A percentile compares a stretch with the other conserved stretches of the same genome.
Conservation (phyloP, 2,329 filamentous ascomycete species). For the Lachnellula arida region DNA sequence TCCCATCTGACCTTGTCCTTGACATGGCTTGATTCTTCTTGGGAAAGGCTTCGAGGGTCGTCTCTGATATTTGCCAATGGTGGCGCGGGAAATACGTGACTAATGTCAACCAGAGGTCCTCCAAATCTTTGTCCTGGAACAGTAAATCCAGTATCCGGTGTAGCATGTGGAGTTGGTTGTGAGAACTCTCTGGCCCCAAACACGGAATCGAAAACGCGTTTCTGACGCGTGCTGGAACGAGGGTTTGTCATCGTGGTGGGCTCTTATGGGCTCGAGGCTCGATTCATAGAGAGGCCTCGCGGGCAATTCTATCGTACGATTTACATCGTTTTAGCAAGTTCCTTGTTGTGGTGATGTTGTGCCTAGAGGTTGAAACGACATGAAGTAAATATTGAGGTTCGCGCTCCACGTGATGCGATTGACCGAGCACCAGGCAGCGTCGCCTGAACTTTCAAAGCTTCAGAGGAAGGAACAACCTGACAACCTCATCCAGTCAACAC, state of each 20-base stretch:
- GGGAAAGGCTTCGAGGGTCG: constrained; percentile 1
- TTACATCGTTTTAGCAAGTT: not conserved
- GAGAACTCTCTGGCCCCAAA: constrained; percentile 26
- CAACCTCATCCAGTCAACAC: too few relatives aligned
- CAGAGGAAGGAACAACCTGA: too few relatives aligned
- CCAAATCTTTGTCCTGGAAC: constrained; percentile 25
- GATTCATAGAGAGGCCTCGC: not conserved
- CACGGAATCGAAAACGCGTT: constrained; percentile 32
- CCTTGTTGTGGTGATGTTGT: not conserved
- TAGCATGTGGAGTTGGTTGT: constrained; percentile 27
- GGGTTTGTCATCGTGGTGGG: not conserved
- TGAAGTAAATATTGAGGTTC: not conserved
- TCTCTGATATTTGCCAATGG: constrained; percentile 2
- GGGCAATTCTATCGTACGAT: not conserved
- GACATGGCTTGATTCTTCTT: constrained; percentile 16
- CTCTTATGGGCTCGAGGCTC: not conserved
- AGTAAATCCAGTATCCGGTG: constrained; percentile 23
- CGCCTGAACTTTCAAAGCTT: not conserved
- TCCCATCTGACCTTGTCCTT: constrained; percentile 51
- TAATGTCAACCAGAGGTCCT: constrained; percentile 7
- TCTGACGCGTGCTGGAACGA: constrained; percentile 10
- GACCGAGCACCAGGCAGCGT: not conserved
- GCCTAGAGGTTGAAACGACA: not conserved
- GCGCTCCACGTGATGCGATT: not conserved
- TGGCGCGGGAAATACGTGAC: not conserved